Evolutionary conservation across 2,329 filamentous ascomycete species (phyloP).

Genomic region (Ophiostoma ulmi): DNA sequence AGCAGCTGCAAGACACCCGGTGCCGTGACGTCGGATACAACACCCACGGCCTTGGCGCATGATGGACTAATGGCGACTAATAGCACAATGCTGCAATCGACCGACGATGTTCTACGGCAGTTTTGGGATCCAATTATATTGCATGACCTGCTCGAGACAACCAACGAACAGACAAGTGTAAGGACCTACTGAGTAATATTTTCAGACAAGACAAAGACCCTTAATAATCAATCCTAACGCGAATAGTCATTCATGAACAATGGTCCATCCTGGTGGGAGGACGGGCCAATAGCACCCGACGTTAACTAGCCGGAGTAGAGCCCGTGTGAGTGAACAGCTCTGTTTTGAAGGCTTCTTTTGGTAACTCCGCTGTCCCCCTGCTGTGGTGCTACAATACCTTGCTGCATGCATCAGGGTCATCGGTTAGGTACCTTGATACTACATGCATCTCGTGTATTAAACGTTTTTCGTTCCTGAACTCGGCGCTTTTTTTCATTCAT

Average conservation of each 20-base stretch:
- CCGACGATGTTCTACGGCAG: conserved; percentile 19
- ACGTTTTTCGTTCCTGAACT: neutral
- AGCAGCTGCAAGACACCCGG: neutral
- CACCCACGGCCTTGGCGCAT: neutral
- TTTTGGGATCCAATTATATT: conserved; percentile 21
- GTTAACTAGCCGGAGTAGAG: neutral
- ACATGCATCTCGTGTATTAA: neutral
- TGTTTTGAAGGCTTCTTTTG: neutral
- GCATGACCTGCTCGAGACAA: conserved; percentile 18
- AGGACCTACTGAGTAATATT: neutral
- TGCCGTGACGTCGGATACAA: conserved; percentile 4
- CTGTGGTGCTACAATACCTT: too few species aligned
- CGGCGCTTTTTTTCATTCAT: neutral
- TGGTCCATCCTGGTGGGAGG: conserved; percentile 20
- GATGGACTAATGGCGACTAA: neutral
- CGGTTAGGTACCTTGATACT: neutral
- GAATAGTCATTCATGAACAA: conserved; percentile 14
- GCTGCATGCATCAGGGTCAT: neutral
- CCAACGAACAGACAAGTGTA: conserved; percentile 11
- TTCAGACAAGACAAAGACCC: neutral
- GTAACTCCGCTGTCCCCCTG: neutral
- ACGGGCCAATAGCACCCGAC: neutral
- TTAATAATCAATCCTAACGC: neutral
- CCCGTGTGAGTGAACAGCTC: neutral
- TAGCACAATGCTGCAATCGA: conserved; percentile 10